These are phyloP conservation scores for Ophiostoma novo-ulmi DNA, from an alignment of 2,329 filamentous ascomycete genomes.

Conservation along the genomic window DNA sequence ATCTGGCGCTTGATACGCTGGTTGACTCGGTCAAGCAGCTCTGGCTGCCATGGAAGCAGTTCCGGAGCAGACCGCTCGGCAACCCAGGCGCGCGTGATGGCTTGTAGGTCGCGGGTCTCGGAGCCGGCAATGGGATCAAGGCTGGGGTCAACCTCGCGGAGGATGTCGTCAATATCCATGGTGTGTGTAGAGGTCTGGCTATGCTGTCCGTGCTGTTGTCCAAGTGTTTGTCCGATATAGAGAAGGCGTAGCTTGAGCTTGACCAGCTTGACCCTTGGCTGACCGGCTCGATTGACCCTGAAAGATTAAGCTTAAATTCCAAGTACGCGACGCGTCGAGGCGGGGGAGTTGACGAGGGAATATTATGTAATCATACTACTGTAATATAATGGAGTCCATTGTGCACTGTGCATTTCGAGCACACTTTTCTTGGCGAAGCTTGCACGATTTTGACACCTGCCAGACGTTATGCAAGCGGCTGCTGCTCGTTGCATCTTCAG, in stretches of 20 bases:
- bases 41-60: conserved; percentile 59
- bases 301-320: background rate
- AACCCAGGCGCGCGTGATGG: conserved; percentile 86
- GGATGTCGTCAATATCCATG: conserved; percentile 79
- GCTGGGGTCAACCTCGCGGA: conserved; percentile 64
- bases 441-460: background rate
- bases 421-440: no score
- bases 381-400: background rate
- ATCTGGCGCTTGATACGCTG: conserved; percentile 46
- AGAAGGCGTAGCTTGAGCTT: background rate
- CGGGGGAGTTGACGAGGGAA: background rate
- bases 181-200: background rate
- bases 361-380: background rate
- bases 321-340: background rate
- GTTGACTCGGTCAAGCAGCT: conserved; percentile 75
- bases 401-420: background rate
- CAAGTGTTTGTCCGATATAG: background rate
- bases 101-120: conserved; percentile 72
- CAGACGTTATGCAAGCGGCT: background rate
- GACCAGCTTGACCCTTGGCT: background rate
- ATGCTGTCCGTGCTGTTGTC: no score
- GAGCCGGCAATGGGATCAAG: conserved; percentile 47
- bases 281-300: background rate
- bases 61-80: conserved; percentile 87
- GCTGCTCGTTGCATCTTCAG: background rate